Evolutionary conservation across 2,329 filamentous ascomycete genomes (phyloP), one percentile per base, ranked within the genome.

Genomic region (Aspergillus sp.): DNA sequence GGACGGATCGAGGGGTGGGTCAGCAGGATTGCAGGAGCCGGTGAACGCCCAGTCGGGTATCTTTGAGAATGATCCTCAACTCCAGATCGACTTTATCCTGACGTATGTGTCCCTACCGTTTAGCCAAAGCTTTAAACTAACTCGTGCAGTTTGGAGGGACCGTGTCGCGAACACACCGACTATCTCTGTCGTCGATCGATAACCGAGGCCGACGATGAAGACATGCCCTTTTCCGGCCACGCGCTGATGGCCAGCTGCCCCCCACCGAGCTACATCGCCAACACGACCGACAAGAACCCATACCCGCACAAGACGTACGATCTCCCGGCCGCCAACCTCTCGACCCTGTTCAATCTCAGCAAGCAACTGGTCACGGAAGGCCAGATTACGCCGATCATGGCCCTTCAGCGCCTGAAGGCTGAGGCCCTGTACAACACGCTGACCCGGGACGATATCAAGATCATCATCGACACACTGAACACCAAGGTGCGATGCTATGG

Each of bases 231-330:
- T 38, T 91, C 87, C 55, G 93, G 91, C 37, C 93, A 98, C 67
- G 90, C 88, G 4, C 75, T 97, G 56, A 97, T 97, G 91, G 87
- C 88, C 13, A 87, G 86, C 13, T 95, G 88, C 63, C 90, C 91
- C 42, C 88, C 90, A 4, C 81, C 83, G 45, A 77, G 74, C 49
- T 79, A 83, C 59, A 77, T 84, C 56, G 69, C 73, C 49, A 72
- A 72, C 41, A 74, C 77, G 27, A 78, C 79, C 2, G 54, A 60
- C 42, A 70, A 76, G 43, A 74, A 81, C 30, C 68, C 73, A 42
- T 83, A 83, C 59, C 77, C 77, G 45, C 82, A 85, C 63, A 82
- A 87, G 65, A 91, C 90, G 44, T 91, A 89, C 72, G 85, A 93
- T 63, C 73, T 93, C 5, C 83, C 79, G 50, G 87, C 85, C 64